Evolutionary conservation across 2,329 filamentous ascomycete species (phyloP).

Genomic region (Raffaelea albimanens): DNA sequence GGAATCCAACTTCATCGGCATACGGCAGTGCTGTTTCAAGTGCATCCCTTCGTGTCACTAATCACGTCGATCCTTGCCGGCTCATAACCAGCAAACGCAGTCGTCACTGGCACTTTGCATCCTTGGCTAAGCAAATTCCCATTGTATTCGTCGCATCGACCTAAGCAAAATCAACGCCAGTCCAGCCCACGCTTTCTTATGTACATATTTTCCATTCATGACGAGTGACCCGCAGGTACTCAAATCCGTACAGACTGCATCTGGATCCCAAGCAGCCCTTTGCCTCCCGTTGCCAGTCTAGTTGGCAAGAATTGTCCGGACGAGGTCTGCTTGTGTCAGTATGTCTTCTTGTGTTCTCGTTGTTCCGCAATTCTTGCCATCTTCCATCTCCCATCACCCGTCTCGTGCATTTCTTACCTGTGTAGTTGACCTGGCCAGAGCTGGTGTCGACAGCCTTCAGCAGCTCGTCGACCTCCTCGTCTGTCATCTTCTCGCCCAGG

Average conservation of each 20-base stretch:
- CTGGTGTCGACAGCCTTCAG: slow-evolving; percentile 96
- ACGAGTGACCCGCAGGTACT: background rate
- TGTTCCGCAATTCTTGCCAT: background rate
- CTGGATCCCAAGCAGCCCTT: too few relatives aligned
- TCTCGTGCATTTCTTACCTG: slow-evolving; percentile 48
- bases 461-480: slow-evolving; percentile 97
- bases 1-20: too few relatives aligned
- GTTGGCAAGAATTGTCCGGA: slow-evolving; percentile 80
- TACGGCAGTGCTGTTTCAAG: too few relatives aligned
- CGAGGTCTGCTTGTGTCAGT: slow-evolving; percentile 51
- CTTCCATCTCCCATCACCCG: background rate
- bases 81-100: too few relatives aligned
- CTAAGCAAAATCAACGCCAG: slow-evolving; percentile 11
- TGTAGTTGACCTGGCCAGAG: slow-evolving; percentile 96
- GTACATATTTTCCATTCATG: background rate
- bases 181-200: slow-evolving; percentile 4
- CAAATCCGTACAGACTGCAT: background rate
- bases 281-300: slow-evolving; percentile 34
- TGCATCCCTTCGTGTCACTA: too few relatives aligned
- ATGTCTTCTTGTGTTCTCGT: background rate
- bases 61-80: too few relatives aligned
- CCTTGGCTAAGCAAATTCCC: background rate
- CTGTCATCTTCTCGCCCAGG: slow-evolving; percentile 97
- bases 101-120: too few relatives aligned
- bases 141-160: slow-evolving; percentile 7